Conservation (phyloP, 441 rosid genomes). For the Erodium moschatum region DNA sequence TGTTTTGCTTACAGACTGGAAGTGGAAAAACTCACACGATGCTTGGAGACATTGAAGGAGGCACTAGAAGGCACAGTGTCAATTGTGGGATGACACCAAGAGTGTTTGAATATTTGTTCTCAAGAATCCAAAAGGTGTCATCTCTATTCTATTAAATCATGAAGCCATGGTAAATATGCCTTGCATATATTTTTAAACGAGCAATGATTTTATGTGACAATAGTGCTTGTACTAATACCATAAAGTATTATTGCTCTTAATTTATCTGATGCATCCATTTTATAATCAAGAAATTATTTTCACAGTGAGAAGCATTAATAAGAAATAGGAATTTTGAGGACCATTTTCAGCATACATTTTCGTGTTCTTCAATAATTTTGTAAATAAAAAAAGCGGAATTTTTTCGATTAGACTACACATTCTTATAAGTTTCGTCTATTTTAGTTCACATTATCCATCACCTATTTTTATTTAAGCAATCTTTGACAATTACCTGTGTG, state of each 20-base stretch:
- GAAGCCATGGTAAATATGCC: neutral
- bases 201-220: neutral
- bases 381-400: neutral
- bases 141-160: neutral
- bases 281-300: neutral
- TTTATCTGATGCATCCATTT: too few relatives aligned
- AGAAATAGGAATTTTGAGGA: neutral
- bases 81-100: slow-evolving; percentile 95
- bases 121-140: slow-evolving; percentile 81
- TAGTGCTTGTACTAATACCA: neutral
- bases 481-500: slow-evolving; percentile 12
- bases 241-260: neutral
- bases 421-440: neutral
- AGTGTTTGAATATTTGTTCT: slow-evolving; percentile 81
- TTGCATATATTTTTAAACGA: neutral
- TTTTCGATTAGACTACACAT: neutral
- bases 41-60: slow-evolving; percentile 99
- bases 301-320: neutral
- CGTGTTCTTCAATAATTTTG: neutral
- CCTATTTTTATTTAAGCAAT: neutral
- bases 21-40: slow-evolving; percentile 99
- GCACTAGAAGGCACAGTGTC: slow-evolving; percentile 87
- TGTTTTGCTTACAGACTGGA: slow-evolving; percentile 57
- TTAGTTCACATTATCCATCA: neutral
- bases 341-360: neutral